These are phyloP conservation scores for Boletellus ananiceps DNA, from an alignment of 768 basidiomycete genomes.

Conservation along the genomic window DNA sequence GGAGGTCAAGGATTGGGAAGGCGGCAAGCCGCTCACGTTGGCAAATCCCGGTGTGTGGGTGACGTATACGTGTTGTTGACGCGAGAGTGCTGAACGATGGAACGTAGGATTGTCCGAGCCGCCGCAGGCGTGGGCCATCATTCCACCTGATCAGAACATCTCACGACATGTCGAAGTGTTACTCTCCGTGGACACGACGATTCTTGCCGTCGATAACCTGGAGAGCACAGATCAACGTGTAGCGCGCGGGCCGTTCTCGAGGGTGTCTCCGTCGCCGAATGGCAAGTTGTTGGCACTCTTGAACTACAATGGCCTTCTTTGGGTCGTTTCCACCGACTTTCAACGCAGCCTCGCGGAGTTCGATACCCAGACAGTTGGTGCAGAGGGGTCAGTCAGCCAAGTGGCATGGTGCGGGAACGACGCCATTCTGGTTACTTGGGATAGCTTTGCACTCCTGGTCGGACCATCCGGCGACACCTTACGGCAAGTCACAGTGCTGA, in stretches of 20 bases:
- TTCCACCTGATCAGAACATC: slow-evolving; percentile 85
- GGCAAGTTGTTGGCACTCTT: slow-evolving; percentile 88
- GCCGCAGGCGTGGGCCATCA: slow-evolving; percentile 81
- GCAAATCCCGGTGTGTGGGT: slow-evolving; percentile 67
- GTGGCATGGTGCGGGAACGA: slow-evolving; percentile 98
- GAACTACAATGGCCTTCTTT: slow-evolving; percentile 66
- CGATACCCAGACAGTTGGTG: slow-evolving; percentile 57
- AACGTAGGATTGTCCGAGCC: slow-evolving; percentile 65
- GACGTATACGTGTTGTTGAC: slow-evolving; percentile 7
- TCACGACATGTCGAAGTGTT: slow-evolving; percentile 89
- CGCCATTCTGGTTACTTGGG: slow-evolving; percentile 86
- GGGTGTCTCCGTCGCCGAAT: slow-evolving; percentile 87
- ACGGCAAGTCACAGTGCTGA: slow-evolving; percentile 47
- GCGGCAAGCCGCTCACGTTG: slow-evolving; percentile 64
- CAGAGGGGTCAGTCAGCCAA: slow-evolving; percentile 57
- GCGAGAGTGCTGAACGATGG: slow-evolving; percentile 2
- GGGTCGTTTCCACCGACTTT: slow-evolving; percentile 96
- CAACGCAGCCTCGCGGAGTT: slow-evolving; percentile 86
- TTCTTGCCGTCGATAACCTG: slow-evolving; percentile 83
- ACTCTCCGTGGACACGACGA: slow-evolving; percentile 73
- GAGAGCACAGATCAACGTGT: slow-evolving; percentile 87
- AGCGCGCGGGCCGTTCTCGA: slow-evolving; percentile 83
- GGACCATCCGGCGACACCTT: slow-evolving; percentile 88
- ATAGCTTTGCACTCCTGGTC: slow-evolving; percentile 71
- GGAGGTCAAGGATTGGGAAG: slow-evolving; percentile 89